A percentile compares a stretch with the other conserved stretches of the same genome.
phyloP scores from a whole-genome alignment of 129 eudicot genomes.

The sunflower (Helianthus annuus) region HanXRQr2.0-SUNRISE NC_035439.2:94897257-94897756 shows the following conservation, averaged over 20 bases:
- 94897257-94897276: no score
- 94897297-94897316: no score
- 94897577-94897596: neutral
- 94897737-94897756: constrained; percentile 53
- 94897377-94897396: neutral
- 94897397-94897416: neutral
- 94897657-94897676: neutral
- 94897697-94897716: constrained; percentile 1
- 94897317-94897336: no score
- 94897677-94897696: neutral
- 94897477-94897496: constrained; percentile 81
- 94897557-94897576: neutral
- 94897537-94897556: neutral
- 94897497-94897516: constrained; percentile 97
- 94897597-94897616: neutral
- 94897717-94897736: constrained; percentile 87
- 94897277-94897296: no score
- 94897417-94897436: constrained; percentile 11
- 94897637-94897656: constrained; percentile 1
- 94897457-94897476: constrained; percentile 84
- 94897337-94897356: no score
- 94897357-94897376: neutral
- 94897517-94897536: constrained; percentile 17
- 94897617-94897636: neutral
- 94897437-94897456: constrained; percentile 89